A percentile compares a stretch with the other conserved stretches of the same genome.
These are phyloP conservation scores for Canavalia ensiformis DNA, from an alignment of 306 rosid species.

Conservation along the genomic window DNA sequence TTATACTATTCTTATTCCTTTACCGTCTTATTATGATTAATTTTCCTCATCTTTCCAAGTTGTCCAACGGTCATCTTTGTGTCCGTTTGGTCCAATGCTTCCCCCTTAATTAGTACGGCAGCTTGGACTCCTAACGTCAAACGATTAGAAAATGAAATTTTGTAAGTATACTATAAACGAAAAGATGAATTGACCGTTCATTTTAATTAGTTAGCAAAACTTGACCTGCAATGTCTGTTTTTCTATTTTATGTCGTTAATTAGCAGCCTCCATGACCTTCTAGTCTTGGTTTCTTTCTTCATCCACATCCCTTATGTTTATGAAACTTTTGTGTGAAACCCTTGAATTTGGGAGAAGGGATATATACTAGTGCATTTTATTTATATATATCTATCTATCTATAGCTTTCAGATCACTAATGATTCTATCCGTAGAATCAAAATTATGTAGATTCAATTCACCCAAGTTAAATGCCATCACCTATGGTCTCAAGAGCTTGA, in stretches of 20 bases:
- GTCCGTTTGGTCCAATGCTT: conserved; percentile 12
- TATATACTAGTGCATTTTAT: conserved; percentile 1
- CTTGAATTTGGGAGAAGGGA: conserved; percentile 41
- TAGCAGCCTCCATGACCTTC: conserved; percentile 40
- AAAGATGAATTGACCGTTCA: neutral
- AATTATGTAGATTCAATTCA: neutral
- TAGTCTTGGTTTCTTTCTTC: neutral
- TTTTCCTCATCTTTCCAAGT: neutral
- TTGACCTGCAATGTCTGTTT: conserved; percentile 32
- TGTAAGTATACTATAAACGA: neutral
- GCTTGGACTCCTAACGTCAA: neutral
- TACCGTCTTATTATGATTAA: neutral
- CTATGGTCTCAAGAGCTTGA: neutral
- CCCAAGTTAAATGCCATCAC: conserved; percentile 21
- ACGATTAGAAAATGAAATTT: conserved; percentile 17
- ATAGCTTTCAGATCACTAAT: neutral
- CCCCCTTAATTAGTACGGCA: conserved; percentile 41
- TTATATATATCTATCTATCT: neutral
- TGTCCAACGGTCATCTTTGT: neutral
- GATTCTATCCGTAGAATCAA: conserved; percentile 14
- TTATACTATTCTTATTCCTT: neutral
- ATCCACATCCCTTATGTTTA: neutral
- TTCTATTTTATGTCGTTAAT: neutral
- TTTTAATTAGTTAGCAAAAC: conserved; percentile 32
- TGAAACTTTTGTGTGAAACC: conserved; percentile 49